phyloP scores from a whole-genome alignment of 345 rosid species.

The Melastoma malabathricum region DNA sequence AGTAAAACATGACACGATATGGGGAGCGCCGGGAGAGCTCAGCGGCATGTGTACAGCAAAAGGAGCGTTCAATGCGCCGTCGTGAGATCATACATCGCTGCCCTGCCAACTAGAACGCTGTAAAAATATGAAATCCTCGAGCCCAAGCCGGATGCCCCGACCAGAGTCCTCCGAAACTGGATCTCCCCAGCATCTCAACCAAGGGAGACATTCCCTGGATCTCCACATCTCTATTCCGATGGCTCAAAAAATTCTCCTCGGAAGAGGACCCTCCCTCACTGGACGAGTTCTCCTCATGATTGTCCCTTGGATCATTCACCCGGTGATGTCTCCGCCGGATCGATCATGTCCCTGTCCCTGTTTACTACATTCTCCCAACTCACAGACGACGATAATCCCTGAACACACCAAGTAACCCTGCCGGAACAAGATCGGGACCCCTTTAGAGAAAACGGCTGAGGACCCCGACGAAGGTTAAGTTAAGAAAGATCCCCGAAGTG shows the following conservation, averaged over 20 bases:
- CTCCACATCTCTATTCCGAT: conserved; percentile 20
- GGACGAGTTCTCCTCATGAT: conserved; percentile 21
- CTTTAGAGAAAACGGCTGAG: conserved; percentile 63
- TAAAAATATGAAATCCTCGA: conserved; percentile 94
- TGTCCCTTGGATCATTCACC: conserved; percentile 26
- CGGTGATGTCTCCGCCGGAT: conserved; percentile 36
- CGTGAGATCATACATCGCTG: conserved; percentile 98
- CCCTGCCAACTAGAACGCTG: conserved; percentile 97
- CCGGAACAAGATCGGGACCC: conserved; percentile 60
- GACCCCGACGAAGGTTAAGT: conserved; percentile 78
- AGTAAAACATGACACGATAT: conserved; percentile 77
- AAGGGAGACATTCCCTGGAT: conserved; percentile 80
- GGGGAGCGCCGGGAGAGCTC: conserved; percentile 93
- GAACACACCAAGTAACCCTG: conserved; percentile 81
- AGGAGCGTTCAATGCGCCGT: conserved; percentile 97
- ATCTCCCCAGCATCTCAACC: conserved; percentile 43
- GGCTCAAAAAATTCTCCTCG: conserved; percentile 8
- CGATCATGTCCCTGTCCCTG: conserved; percentile 23
- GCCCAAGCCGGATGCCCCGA: conserved; percentile 83
- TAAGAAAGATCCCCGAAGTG: conserved; percentile 55
- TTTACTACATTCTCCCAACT: conserved; percentile 15
- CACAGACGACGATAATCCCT: conserved; percentile 67
- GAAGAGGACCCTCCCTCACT: conserved; percentile 43
- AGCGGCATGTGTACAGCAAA: conserved; percentile 62
- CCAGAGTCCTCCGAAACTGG: conserved; percentile 18